Evolutionary conservation across 2,329 filamentous ascomycete genomes (phyloP).

Genomic region (Leptographium radiaticola): DNA sequence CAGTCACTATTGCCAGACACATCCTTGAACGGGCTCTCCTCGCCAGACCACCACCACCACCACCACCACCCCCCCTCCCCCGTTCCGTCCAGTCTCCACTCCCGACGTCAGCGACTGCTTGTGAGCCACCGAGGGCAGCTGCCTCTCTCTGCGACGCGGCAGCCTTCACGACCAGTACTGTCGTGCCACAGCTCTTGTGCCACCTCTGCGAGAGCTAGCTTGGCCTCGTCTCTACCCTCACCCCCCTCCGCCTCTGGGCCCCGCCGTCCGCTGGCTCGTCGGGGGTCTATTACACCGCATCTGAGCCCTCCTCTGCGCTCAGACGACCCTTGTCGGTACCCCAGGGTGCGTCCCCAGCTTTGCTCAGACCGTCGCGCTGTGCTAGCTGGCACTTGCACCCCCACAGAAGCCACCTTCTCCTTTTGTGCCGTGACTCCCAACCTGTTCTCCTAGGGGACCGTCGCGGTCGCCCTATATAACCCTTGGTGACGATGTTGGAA

Average conservation of each 20-base stretch:
- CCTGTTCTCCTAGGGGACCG: conserved; percentile 8
- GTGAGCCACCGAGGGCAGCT: not conserved
- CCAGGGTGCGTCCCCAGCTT: not conserved
- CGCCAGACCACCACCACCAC: too few species aligned
- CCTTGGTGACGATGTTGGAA: conserved; percentile 41
- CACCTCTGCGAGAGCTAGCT: not conserved
- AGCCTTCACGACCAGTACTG: conserved; percentile 1
- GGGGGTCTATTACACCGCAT: not conserved
- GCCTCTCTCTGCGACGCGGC: not conserved
- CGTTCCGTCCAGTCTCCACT: too few species aligned
- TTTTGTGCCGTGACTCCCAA: not conserved
- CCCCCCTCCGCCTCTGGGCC: not conserved
- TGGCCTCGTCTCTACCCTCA: not conserved
- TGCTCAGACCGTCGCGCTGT: not conserved
- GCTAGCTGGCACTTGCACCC: not conserved
- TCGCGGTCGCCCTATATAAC: conserved; percentile 29
- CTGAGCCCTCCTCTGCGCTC: not conserved
- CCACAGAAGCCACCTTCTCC: conserved; percentile 1
- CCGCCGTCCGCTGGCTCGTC: not conserved
- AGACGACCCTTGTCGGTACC: not conserved
- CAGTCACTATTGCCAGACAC: too few species aligned
- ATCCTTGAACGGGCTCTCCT: too few species aligned
- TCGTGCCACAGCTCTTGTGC: conserved; percentile 8
- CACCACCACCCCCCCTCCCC: too few species aligned
- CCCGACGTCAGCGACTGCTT: not conserved